Evolutionary conservation across 805 yeast species (phyloP).

Genomic region (Wickerhamiella occidentalis): DNA sequence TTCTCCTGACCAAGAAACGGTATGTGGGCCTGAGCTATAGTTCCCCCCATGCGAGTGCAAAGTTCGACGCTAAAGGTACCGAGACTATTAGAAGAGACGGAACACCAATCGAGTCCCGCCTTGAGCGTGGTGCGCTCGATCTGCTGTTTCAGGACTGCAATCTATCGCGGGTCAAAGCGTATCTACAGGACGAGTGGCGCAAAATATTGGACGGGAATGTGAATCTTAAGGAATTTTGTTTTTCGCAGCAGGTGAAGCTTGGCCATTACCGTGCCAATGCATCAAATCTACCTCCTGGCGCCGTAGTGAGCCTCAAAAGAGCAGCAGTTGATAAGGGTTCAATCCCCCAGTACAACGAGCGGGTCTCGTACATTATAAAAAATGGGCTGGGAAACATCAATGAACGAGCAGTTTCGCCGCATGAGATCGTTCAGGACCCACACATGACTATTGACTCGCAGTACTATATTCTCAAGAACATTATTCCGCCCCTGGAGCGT

Average conservation of each 20-base stretch:
- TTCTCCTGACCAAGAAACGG: conserved; percentile 73
- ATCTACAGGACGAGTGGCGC: conserved; percentile 51
- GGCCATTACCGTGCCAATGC: conserved; percentile 53
- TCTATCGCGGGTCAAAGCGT: conserved; percentile 55
- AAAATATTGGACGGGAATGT: conserved; percentile 54
- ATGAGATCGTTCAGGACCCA: conserved; percentile 43
- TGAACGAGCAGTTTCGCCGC: conserved; percentile 73
- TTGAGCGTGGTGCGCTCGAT: conserved; percentile 58
- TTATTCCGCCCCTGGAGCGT: conserved; percentile 84
- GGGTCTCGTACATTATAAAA: conserved; percentile 77
- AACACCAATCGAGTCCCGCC: conserved; percentile 77
- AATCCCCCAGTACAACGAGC: conserved; percentile 77
- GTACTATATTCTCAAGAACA: conserved; percentile 70
- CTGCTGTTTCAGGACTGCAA: conserved; percentile 62
- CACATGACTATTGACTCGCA: conserved; percentile 50
- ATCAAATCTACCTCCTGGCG: conserved; percentile 71
- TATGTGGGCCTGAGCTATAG: conserved; percentile 84
- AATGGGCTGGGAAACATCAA: conserved; percentile 49
- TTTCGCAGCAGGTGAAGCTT: conserved; percentile 77
- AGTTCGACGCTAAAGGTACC: conserved; percentile 91
- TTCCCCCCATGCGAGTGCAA: conserved; percentile 42
- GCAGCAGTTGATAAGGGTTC: conserved; percentile 54
- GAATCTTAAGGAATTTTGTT: conserved; percentile 71
- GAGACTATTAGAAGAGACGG: conserved; percentile 95
- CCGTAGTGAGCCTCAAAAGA: conserved; percentile 56